Conservation (phyloP, 345 rosid genomes). For the Salix viminalis region DNA sequence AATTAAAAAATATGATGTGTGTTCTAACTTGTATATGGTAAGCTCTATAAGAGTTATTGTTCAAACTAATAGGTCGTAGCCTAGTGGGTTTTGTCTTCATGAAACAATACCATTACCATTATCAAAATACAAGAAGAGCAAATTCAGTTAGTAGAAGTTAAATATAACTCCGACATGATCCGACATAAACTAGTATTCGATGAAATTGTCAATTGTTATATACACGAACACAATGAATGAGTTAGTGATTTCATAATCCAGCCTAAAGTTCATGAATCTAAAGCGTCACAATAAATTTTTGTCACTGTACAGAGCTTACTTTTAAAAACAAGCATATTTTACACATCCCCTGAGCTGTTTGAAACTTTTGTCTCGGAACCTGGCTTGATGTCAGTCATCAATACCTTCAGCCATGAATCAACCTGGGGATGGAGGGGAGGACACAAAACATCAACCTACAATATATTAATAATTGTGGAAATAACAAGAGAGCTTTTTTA, state of each 20-base stretch:
- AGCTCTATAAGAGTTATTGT: too few relatives aligned
- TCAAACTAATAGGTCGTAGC: too few relatives aligned
- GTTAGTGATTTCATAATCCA: slow-evolving; percentile 18
- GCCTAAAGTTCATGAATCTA: slow-evolving; percentile 9
- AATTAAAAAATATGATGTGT: neutral
- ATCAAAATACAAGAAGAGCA: neutral
- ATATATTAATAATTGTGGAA: neutral
- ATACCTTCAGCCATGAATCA: slow-evolving; percentile 60
- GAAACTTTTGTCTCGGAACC: slow-evolving; percentile 33
- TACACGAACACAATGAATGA: slow-evolving; percentile 37
- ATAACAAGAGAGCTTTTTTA: neutral
- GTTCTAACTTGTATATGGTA: too few relatives aligned
- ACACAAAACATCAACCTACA: neutral
- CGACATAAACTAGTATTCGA: neutral
- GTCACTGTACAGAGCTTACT: slow-evolving; percentile 36
- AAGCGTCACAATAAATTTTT: neutral
- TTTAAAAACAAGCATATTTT: neutral
- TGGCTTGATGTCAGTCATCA: slow-evolving; percentile 47
- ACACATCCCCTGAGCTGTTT: slow-evolving; percentile 31
- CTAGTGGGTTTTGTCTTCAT: too few relatives aligned
- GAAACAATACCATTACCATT: neutral
- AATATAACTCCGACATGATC: neutral
- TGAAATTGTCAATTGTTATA: slow-evolving; percentile 22
- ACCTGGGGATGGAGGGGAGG: slow-evolving; percentile 40
- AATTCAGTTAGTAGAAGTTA: neutral